A percentile compares a stretch with the other conserved stretches of the same genome.
Conservation (phyloP, 148 eudicot genomes). For the Persicaria maculosa region DNA sequence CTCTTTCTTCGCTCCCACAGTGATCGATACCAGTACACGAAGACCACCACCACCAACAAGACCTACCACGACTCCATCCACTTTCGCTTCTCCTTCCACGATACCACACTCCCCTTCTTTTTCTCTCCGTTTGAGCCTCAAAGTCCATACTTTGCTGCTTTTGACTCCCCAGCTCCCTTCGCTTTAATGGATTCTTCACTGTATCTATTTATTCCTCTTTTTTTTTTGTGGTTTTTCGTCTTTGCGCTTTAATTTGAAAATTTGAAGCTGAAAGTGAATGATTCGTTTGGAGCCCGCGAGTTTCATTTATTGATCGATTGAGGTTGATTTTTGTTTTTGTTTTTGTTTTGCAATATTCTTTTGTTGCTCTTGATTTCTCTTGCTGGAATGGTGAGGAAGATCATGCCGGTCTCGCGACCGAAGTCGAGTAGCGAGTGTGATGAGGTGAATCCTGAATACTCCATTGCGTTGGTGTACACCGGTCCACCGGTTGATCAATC, state of each 20-base stretch:
- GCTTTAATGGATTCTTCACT: conserved; percentile 5
- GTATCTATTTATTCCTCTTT: not conserved
- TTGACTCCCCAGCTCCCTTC: not conserved
- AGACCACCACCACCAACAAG: not conserved
- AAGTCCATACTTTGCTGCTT: not conserved
- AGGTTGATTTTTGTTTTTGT: not conserved
- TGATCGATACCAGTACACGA: not conserved
- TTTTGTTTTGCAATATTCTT: not conserved
- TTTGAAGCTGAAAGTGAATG: conserved; percentile 2
- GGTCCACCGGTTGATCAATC: conserved; percentile 70
- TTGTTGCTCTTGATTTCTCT: not conserved
- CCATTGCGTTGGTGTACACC: conserved; percentile 75
- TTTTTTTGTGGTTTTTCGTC: too few relatives aligned
- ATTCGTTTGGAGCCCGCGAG: conserved; percentile 3
- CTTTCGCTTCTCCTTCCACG: not conserved
- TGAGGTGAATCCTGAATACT: conserved; percentile 29
- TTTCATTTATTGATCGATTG: not conserved
- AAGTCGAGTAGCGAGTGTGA: conserved; percentile 9
- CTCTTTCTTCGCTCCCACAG: conserved; percentile 8
- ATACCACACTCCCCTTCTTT: not conserved
- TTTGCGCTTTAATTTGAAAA: conserved; percentile 11
- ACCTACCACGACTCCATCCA: not conserved
- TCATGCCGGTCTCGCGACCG: conserved; percentile 11
- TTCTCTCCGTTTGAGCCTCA: not conserved
- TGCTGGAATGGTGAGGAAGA: conserved; percentile 6